Percentiles rank a stretch among this genome's conserved stretches.
Evolutionary conservation across 176 grass and related monocot genomes (phyloP).

Genomic region (Triticum urartu): DNA sequence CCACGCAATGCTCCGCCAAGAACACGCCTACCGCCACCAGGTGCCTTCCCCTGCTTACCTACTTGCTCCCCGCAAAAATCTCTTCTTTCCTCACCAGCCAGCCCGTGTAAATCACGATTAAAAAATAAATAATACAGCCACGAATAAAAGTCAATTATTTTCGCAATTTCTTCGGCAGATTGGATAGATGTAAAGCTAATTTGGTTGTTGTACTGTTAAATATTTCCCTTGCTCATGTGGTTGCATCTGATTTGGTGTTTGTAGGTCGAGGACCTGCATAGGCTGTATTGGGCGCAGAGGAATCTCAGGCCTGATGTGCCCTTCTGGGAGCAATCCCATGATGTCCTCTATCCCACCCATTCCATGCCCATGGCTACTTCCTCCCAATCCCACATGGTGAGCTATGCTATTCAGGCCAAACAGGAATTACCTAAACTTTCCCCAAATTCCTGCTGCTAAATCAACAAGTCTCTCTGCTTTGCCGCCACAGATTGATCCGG

Average conservation of each 20-base stretch:
- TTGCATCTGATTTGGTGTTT: slow-evolving; percentile 5
- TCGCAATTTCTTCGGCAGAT: neutral
- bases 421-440: neutral
- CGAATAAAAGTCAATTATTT: neutral
- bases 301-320: slow-evolving; percentile 28
- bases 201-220: neutral
- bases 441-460: slow-evolving; percentile 1
- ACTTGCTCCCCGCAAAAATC: neutral
- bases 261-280: slow-evolving; percentile 48
- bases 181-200: neutral
- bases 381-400: slow-evolving; percentile 31
- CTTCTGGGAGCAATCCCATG: slow-evolving; percentile 32
- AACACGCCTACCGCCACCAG: slow-evolving; percentile 45
- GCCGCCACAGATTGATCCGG: slow-evolving; percentile 17
- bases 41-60: neutral
- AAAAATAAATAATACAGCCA: neutral
- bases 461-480: neutral
- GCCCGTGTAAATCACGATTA: neutral
- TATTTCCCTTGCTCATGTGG: neutral
- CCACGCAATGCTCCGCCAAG: slow-evolving; percentile 49
- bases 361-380: neutral
- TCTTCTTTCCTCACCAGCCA: neutral
- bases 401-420: neutral
- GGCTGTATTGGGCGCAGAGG: slow-evolving; percentile 44
- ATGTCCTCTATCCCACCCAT: neutral